A percentile compares a stretch with the other conserved stretches of the same genome.
Conservation (phyloP, 257 asterid genomes). For the Nicotiana knightiana region DNA sequence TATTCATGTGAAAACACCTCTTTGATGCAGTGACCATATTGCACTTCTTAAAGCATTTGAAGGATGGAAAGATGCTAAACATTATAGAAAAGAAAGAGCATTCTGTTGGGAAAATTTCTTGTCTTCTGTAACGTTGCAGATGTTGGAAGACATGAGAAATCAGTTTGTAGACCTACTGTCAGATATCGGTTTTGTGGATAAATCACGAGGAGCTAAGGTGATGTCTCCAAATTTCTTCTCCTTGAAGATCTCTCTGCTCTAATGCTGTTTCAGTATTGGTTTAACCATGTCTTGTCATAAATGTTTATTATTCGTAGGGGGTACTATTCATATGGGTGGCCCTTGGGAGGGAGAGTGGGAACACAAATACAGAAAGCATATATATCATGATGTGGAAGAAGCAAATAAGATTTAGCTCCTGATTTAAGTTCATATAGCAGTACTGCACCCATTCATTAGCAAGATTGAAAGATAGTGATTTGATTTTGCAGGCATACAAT, state of each 20-base stretch:
- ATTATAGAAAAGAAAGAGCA: constrained; percentile 45
- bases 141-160: constrained; percentile 85
- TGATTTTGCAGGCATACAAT: constrained; percentile 60
- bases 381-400: not conserved
- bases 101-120: constrained; percentile 91
- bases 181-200: constrained; percentile 78
- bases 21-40: constrained; percentile 70
- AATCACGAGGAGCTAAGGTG: constrained; percentile 61
- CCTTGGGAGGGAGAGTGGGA: too few relatives aligned
- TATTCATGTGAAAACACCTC: constrained; percentile 11
- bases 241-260: not conserved
- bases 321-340: too few relatives aligned
- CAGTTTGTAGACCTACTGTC: constrained; percentile 84
- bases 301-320: not conserved
- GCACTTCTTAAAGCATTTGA: constrained; percentile 94
- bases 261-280: not conserved
- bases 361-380: too few relatives aligned
- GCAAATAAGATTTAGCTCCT: not conserved
- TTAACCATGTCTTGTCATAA: not conserved
- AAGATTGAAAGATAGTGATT: not conserved
- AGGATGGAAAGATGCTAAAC: constrained; percentile 87
- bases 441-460: not conserved
- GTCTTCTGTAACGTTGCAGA: constrained; percentile 74
- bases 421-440: not conserved
- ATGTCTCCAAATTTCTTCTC: constrained; percentile 4